Evolutionary conservation across 2,329 filamentous ascomycete species (phyloP).

Genomic region (Sporothrix schenckii): DNA sequence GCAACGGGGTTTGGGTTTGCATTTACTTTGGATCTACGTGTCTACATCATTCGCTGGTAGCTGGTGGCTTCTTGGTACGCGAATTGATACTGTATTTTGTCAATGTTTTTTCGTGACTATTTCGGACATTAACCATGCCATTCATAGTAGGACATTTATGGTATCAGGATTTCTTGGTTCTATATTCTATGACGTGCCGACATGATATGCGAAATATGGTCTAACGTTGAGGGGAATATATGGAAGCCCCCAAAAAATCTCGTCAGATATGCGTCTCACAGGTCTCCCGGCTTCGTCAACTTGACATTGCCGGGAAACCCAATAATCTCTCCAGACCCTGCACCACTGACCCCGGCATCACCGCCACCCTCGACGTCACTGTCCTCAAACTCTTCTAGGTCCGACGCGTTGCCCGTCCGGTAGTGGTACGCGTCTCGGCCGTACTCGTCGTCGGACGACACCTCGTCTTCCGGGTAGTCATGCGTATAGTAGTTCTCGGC

Average conservation of each 20-base stretch:
- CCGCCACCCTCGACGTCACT: slow-evolving; percentile 45
- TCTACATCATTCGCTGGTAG: not conserved
- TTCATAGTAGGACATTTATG: not conserved
- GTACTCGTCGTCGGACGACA: slow-evolving; percentile 70
- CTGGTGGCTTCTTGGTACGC: not conserved
- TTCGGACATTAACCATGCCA: too few species aligned
- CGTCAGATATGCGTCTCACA: not conserved
- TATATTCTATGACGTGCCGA: not conserved
- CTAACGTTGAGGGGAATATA: not conserved
- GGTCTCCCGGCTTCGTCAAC: slow-evolving; percentile 14
- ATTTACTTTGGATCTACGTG: not conserved
- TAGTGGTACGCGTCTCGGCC: slow-evolving; percentile 60
- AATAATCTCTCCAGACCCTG: not conserved
- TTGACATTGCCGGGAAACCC: not conserved
- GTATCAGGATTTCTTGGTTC: not conserved
- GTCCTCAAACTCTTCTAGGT: slow-evolving; percentile 58
- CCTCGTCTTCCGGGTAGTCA: slow-evolving; percentile 80
- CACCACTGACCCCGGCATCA: slow-evolving; percentile 36
- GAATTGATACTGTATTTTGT: not conserved
- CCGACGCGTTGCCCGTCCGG: slow-evolving; percentile 57
- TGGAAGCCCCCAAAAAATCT: not conserved
- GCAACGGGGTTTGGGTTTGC: not conserved
- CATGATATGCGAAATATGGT: not conserved
- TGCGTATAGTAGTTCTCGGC: slow-evolving; percentile 78
- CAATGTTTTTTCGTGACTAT: not conserved